Base-by-base conservation (phyloP, 2,329 filamentous ascomycete genomes). In the Elsinoe perseae region DNA sequence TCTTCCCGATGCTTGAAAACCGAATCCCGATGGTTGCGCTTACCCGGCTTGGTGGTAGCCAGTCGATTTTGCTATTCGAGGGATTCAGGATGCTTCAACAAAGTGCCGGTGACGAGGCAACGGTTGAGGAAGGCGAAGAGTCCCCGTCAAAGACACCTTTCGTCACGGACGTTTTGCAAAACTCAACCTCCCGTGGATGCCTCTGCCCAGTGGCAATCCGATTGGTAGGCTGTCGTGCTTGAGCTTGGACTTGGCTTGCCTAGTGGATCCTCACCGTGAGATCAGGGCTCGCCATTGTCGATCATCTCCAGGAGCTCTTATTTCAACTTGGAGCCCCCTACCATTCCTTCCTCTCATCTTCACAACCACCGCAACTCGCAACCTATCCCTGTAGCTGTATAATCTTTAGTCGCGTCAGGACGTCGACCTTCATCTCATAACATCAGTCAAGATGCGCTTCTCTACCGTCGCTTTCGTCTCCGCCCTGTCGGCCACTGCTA, bases 391-490 rank as follows among this genome's bases (percentile, higher is more conserved):
- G 7, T 36, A 32, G 12, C 30, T 52, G 28, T 25, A 9, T 25
- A 21, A 52, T 52, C 20, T 38, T 16, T 38, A 36, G 30, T 28
- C 43, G 28, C 43, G 43, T 48, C 21, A 20, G 43, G 43, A 48
- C 43, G 43, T 48, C 8, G 25, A 53, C 38, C 30, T 30, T 36
- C 10, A 34, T 38, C 8, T 23, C 52, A 56, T 54, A 57, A 48
- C 9, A 42, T n/a, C 34, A 50, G 14, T 38, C 60, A 65, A 56
- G 20, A 67, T 67, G 64, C 63, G 64, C 58, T 66, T 60, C 64
- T 61, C 59, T 46, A 56, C 61, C 21, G 52, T 66, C 54, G 61
- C 63, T 36, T 28, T 61, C 28, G 25, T 64, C 50, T 57, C 63
- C 28, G 64, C 63, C 56, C 56, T 65, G 27, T 59, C 58, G 56